Conservation (phyloP, 148 eudicot genomes). For the Nyssa sinensis region DNA sequence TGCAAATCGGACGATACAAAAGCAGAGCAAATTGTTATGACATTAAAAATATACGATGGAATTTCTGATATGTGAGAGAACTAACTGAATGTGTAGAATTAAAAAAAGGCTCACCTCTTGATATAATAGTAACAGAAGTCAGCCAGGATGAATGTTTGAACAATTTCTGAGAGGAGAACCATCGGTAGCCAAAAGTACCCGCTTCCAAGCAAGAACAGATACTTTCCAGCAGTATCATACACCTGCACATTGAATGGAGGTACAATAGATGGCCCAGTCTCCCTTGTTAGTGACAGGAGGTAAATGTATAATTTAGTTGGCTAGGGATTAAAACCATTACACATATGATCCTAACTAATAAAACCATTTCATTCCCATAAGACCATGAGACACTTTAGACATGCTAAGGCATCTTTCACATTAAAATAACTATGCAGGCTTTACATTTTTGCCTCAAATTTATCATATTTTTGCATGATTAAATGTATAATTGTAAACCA, state of each 20-base stretch:
- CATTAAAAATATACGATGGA: background rate
- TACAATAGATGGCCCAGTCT: too few species aligned
- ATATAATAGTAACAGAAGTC: slow-evolving; percentile 87
- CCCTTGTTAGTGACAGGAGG: too few species aligned
- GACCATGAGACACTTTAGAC: too few species aligned
- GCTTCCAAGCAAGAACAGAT: slow-evolving; percentile 43
- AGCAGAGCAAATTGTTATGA: background rate
- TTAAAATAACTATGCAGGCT: too few species aligned
- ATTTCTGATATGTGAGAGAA: background rate
- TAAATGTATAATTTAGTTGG: background rate
- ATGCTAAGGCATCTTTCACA: too few species aligned
- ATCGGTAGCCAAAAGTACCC: slow-evolving; percentile 63
- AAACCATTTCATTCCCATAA: too few species aligned
- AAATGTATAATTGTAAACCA: too few species aligned
- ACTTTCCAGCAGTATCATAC: slow-evolving; percentile 56
- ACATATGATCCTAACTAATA: too few species aligned
- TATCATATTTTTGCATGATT: too few species aligned
- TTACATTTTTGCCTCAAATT: too few species aligned
- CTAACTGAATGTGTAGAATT: too few species aligned
- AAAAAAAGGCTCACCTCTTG: slow-evolving; percentile 49
- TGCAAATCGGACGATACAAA: slow-evolving; percentile 23
- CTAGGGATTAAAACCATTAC: background rate
- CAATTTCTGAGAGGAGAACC: slow-evolving; percentile 56
- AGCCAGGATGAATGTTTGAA: slow-evolving; percentile 84
- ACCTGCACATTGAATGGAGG: slow-evolving; percentile 33